Evolutionary conservation across 345 rosid genomes (phyloP), one percentile per base, ranked within the genome.

Genomic region (Citrus hindsii): DNA sequence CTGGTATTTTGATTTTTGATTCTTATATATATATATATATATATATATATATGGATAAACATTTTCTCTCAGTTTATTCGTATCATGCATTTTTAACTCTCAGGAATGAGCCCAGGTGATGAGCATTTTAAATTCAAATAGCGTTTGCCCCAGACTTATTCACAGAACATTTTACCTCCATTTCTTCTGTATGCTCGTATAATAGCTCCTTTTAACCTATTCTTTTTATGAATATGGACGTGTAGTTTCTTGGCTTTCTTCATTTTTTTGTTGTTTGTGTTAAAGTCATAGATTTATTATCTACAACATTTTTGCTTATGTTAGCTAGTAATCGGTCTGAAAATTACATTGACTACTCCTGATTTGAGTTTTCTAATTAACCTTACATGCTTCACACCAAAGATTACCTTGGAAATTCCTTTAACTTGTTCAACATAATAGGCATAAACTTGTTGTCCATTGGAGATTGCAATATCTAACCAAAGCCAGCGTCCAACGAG

Each of bases 391-490:
- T 48, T 28, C 14, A 25, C 25, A 14, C 19, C 8, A 68, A 14
- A 69, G 7, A 62, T 62, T 75, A 28, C 1, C 0, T 4, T 13
- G 19, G 5, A 25, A 53, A n/a, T 35, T 79, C 84, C 81, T 81
- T 84, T 13, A 55, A 76, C 60, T 35, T 4, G 13, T 51, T 32
- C 19, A 55, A 30, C 61, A 21, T 70, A 28, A 28, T 76, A 84
- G 82, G 55, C 80, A 79, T 73, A 84, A 84, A 68, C 73, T 81
- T 9, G 82, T 84, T 58, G 76, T 80, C 8, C 70, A 72, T 24
- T 76, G 69, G 79, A 69, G 76, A 28, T 38, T 38, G 42, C 3
- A 38, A 38, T 38, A 8, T 38, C 12, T 12, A 38, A 38, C 42
- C 12, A 38, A 38, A 38, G 68, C 59, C 25, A 82, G 46, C 25